Conservation (phyloP, 345 rosid genomes). For the Carallia pectinifolia region DNA sequence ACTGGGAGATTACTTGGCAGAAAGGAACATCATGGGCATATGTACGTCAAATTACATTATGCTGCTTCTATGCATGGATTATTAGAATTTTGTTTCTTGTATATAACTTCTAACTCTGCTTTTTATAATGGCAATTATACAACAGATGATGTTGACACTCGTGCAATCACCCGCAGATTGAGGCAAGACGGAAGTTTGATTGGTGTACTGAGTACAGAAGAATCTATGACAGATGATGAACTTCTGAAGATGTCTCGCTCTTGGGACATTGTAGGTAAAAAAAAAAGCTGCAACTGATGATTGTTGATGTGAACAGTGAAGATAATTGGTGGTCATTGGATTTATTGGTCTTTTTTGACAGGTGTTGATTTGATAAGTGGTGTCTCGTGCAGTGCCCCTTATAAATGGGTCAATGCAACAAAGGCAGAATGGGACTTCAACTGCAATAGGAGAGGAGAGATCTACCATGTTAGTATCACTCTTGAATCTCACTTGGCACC, state of each 20-base stretch:
- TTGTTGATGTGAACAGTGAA: neutral
- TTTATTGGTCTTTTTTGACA: conserved; percentile 31
- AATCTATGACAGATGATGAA: conserved; percentile 65
- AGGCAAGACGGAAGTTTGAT: conserved; percentile 96
- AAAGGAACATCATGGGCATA: conserved; percentile 94
- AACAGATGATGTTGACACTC: conserved; percentile 91
- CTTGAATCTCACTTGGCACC: conserved; percentile 5
- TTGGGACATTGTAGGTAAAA: conserved; percentile 85
- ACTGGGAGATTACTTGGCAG: conserved; percentile 75
- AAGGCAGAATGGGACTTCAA: conserved; percentile 78
- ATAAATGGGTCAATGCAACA: conserved; percentile 78
- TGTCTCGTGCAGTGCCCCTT: conserved; percentile 71
- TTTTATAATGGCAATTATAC: conserved; percentile 7
- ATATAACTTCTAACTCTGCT: neutral
- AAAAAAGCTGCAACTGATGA: neutral
- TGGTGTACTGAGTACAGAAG: conserved; percentile 92
- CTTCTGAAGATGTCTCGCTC: conserved; percentile 78
- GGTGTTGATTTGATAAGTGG: conserved; percentile 89
- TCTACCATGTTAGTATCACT: conserved; percentile 53
- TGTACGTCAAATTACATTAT: conserved; percentile 36
- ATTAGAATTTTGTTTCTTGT: neutral
- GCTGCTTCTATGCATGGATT: neutral
- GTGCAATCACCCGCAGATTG: conserved; percentile 89
- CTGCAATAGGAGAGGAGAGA: conserved; percentile 35
- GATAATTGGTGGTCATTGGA: neutral